A percentile compares a stretch with the other conserved stretches of the same genome.
Evolutionary conservation across 805 yeast genomes (phyloP).

Genomic region (Lipomyces japonicus): DNA sequence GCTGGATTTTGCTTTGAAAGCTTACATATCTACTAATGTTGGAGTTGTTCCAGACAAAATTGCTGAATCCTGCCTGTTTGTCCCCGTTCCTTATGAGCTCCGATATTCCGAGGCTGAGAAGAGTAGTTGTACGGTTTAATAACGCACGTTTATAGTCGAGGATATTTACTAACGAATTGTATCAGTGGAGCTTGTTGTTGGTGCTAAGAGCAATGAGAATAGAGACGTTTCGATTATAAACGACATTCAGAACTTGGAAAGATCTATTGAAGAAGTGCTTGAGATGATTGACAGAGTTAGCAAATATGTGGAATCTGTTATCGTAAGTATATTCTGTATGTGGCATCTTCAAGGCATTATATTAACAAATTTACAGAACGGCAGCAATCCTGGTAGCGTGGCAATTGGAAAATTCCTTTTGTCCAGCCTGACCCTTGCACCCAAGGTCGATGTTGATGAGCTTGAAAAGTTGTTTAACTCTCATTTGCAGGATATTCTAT

Average conservation of each 20-base stretch:
- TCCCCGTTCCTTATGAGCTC: constrained; percentile 68
- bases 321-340: constrained; percentile 12
- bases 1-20: constrained; percentile 53
- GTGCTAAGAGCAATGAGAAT: constrained; percentile 36
- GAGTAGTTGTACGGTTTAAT: constrained; percentile 46
- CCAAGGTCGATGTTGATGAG: constrained; percentile 45
- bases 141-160: not conserved
- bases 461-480: constrained; percentile 60
- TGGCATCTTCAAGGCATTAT: constrained; percentile 1
- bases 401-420: constrained; percentile 65
- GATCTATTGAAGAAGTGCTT: constrained; percentile 39
- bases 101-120: constrained; percentile 57
- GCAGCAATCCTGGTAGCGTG: constrained; percentile 32
- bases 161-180: not conserved
- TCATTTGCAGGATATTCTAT: constrained; percentile 73
- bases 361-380: constrained; percentile 17
- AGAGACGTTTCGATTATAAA: constrained; percentile 36
- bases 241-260: constrained; percentile 37
- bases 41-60: constrained; percentile 46
- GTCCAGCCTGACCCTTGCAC: constrained; percentile 42
- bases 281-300: constrained; percentile 42
- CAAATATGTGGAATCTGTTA: constrained; percentile 35
- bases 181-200: constrained; percentile 35
- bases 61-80: constrained; percentile 56
- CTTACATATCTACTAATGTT: constrained; percentile 75